Percentiles rank a stretch among this genome's conserved stretches.
phyloP scores from a whole-genome alignment of 2,329 filamentous ascomycete species.

The Aureobasidium namibiae region DNA sequence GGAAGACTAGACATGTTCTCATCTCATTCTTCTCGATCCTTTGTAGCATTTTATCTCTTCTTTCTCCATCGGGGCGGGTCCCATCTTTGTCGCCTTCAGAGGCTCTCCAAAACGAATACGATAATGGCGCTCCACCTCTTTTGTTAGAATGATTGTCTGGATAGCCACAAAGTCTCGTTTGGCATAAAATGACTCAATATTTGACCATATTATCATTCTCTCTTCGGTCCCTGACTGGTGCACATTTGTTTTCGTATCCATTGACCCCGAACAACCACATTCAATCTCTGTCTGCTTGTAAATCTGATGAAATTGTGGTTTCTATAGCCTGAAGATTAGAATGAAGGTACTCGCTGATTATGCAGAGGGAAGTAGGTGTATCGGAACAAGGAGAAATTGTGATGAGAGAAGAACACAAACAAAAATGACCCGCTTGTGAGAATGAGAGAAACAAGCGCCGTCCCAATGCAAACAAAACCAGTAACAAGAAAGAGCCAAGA shows the following conservation, averaged over 20 bases:
- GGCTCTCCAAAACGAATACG: not conserved
- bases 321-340: slow-evolving; percentile 1
- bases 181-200: not conserved
- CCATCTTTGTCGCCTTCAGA: not conserved
- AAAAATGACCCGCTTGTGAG: not conserved
- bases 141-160: not conserved
- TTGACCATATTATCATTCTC: too few species aligned
- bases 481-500: not conserved
- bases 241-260: not conserved
- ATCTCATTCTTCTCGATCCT: not conserved
- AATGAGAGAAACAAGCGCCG: not conserved
- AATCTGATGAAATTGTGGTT: not conserved
- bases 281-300: not conserved
- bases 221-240: not conserved
- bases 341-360: slow-evolving; percentile 1
- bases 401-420: not conserved
- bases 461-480: not conserved
- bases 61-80: not conserved
- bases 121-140: not conserved
- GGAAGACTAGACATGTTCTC: slow-evolving; percentile 55
- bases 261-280: not conserved
- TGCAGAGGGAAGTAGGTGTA: not conserved
- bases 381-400: not conserved
- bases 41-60: not conserved
- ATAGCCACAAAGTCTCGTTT: not conserved